Evolutionary conservation across 2,329 filamentous ascomycete species (phyloP).

Genomic region (Verticillium longisporum): DNA sequence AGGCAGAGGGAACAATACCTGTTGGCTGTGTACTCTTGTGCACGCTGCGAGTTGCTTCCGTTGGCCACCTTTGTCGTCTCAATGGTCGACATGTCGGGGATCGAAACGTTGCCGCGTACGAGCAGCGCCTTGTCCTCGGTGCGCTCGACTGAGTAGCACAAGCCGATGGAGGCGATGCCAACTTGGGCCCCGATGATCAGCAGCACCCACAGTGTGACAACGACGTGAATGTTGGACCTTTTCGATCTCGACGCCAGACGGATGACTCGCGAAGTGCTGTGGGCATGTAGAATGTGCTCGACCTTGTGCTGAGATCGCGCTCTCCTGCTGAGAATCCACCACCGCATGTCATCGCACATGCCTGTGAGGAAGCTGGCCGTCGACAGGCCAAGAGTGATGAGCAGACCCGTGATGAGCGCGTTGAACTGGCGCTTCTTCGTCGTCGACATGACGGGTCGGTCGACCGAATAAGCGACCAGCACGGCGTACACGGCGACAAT

Average conservation of each 20-base stretch:
- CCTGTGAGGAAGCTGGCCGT: conserved; percentile 34
- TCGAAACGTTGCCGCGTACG: conserved; percentile 23
- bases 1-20: conserved; percentile 16
- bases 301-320: conserved; percentile 29
- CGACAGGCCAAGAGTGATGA: conserved; percentile 33
- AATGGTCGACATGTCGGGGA: conserved; percentile 28
- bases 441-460: conserved; percentile 20
- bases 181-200: conserved; percentile 30
- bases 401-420: conserved; percentile 33
- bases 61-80: conserved; percentile 22
- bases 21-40: conserved; percentile 35
- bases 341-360: conserved; percentile 36
- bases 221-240: conserved; percentile 18
- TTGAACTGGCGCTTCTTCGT: conserved; percentile 33
- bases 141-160: conserved; percentile 34
- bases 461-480: conserved; percentile 18
- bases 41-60: conserved; percentile 14
- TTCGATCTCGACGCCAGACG: conserved; percentile 19
- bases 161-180: conserved; percentile 31
- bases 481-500: conserved; percentile 20
- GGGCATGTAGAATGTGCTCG: conserved; percentile 21
- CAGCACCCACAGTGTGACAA: conserved; percentile 20
- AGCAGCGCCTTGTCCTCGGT: conserved; percentile 25
- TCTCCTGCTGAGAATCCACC: conserved; percentile 33
- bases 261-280: conserved; percentile 21